Percentiles rank a stretch among this genome's conserved stretches.
phyloP scores from a whole-genome alignment of 2,329 filamentous ascomycete species.

The Zalaria obscura region DNA sequence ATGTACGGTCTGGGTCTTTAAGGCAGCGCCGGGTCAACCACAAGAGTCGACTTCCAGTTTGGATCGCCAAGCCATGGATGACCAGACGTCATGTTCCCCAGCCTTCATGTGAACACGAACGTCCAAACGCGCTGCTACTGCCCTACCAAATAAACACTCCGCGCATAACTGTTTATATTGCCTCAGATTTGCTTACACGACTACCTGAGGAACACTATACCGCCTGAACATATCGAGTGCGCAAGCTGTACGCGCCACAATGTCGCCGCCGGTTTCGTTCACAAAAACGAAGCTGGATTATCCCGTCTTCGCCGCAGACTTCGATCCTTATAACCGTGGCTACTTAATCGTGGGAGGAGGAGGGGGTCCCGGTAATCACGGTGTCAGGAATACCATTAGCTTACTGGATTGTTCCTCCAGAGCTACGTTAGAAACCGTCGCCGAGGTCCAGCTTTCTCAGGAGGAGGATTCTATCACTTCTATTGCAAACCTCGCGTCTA shows the following conservation, averaged over 20 bases:
- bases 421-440: constrained; percentile 46
- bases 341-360: constrained; percentile 75
- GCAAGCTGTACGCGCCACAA: constrained; percentile 1
- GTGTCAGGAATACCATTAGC: constrained; percentile 75
- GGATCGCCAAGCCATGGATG: too few relatives aligned
- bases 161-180: not conserved
- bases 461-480: constrained; percentile 85
- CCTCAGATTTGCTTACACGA: not conserved
- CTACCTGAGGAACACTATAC: not conserved
- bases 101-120: not conserved
- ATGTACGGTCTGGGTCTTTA: too few relatives aligned
- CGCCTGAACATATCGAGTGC: too few relatives aligned
- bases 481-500: constrained; percentile 51
- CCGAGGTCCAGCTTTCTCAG: constrained; percentile 63
- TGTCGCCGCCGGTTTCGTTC: constrained; percentile 21
- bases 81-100: not conserved
- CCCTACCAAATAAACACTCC: not conserved
- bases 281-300: constrained; percentile 61
- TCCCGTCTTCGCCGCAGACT: constrained; percentile 77
- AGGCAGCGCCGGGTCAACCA: too few relatives aligned
- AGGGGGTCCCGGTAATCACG: constrained; percentile 67
- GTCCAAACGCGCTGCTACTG: not conserved
- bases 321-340: constrained; percentile 65
- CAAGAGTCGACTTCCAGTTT: too few relatives aligned
- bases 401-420: constrained; percentile 58